Base-by-base conservation (phyloP, 2,329 filamentous ascomycete genomes). In the Neonectria magnoliae region DNA sequence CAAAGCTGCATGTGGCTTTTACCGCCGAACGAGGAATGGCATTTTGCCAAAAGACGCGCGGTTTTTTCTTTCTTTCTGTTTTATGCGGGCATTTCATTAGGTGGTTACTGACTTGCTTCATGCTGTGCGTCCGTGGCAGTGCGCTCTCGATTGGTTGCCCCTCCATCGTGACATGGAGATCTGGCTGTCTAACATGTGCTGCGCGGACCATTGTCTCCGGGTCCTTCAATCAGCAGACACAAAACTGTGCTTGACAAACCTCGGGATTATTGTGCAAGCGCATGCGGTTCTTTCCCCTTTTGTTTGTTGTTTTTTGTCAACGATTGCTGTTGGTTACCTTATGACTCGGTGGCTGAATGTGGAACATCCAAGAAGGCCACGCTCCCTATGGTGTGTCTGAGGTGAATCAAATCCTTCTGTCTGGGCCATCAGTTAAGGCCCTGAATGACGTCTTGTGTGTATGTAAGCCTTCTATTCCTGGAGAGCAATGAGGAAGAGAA, bases 171-270 rank as follows among this genome's bases (percentile, higher is more conserved):
- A 18, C 47, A 58, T 41, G 45, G 48, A 33, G 44, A 29, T 50
- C 20, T 51, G 36, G 5, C 14, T 41, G 38, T 42, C n/a, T 42
- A 11, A 42, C 38, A 20, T 42, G 38, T 42, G 38, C 18, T 42
- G 14, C 1, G 20, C 55, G 55, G 55, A 58, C 20, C 45, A 41
- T 58, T 58, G 55, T n/a, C 45, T 58, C 55, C 55, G 55, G 45
- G 8, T 25, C 16, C n/a, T 58, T 58, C 20, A 27, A 20, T 20
- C 31, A 42, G 38, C 38, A 42, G 38, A 42, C 38, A 7, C n/a
- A 9, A 14, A 18, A 5, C 8, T n/a, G 36, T 38, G 5, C 36
- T 38, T 38, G 36, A 25, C 25, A 5, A n/a, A 13, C 36, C 36
- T 38, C 16, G 36, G 33, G 25, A 36, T 36, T 13, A 36, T 36